phyloP scores from a whole-genome alignment of 495 filamentous ascomycete genomes.

The Trichoderma parareesei region DNA sequence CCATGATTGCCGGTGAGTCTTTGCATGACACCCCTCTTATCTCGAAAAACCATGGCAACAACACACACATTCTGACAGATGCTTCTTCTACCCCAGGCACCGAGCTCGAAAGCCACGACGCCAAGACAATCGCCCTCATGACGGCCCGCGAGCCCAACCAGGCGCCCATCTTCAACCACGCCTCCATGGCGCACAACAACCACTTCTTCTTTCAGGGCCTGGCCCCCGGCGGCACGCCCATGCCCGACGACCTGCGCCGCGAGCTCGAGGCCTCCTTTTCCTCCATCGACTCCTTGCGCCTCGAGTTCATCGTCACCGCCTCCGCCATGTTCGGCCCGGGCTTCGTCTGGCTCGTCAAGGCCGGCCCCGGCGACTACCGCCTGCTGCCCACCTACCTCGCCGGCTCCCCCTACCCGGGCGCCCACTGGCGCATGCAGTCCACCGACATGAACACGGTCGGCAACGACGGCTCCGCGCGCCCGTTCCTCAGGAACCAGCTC shows the following conservation, averaged over 20 bases:
- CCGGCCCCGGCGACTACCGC: constrained; percentile 42
- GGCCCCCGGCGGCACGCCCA: constrained; percentile 31
- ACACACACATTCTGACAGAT: background rate
- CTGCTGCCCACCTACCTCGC: constrained; percentile 88
- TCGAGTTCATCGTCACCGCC: constrained; percentile 74
- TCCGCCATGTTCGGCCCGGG: constrained; percentile 90
- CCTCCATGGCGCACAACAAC: constrained; percentile 94
- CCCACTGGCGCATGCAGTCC: constrained; percentile 71
- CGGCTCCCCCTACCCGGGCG: constrained; percentile 77
- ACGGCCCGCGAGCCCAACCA: constrained; percentile 68
- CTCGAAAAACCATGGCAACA: no score
- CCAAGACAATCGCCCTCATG: constrained; percentile 61
- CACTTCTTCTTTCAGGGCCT: constrained; percentile 78
- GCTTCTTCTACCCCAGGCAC: constrained; percentile 36
- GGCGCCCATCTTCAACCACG: constrained; percentile 85
- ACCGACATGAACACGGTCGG: constrained; percentile 69
- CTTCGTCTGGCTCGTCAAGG: constrained; percentile 86
- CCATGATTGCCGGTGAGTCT: constrained; percentile 58
- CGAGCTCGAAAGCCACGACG: constrained; percentile 45
- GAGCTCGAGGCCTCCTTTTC: constrained; percentile 60
- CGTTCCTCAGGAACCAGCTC: constrained; percentile 26
- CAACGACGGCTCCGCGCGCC: constrained; percentile 23
- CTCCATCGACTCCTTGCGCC: constrained; percentile 69
- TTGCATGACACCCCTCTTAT: no score
- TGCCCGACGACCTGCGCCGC: constrained; percentile 23